phyloP scores from a whole-genome alignment of 768 basidiomycete species.

The Chlorophyllum brunneum region DNA sequence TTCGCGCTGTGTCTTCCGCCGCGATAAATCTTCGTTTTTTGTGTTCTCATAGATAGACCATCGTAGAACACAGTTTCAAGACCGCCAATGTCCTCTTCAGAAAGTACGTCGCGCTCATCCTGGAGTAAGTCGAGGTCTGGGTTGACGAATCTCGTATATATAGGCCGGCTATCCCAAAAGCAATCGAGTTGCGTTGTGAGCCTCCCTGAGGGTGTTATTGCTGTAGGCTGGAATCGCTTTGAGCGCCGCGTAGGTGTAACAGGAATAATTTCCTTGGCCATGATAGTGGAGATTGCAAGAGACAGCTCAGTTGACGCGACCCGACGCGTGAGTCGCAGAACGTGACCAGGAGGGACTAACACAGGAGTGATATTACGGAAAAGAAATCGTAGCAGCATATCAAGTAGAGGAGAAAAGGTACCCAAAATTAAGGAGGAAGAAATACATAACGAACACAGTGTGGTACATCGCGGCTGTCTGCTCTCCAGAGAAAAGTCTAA shows the following conservation, averaged over 20 bases:
- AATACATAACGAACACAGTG: not conserved
- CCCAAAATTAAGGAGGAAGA: not conserved
- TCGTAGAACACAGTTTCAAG: slow-evolving; percentile 33
- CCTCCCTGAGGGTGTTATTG: slow-evolving; percentile 21
- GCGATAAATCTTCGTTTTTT: slow-evolving; percentile 22
- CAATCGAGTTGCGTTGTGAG: slow-evolving; percentile 16
- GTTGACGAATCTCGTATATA: slow-evolving; percentile 22
- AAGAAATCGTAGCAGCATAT: not conserved
- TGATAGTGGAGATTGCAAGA: not conserved
- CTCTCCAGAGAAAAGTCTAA: slow-evolving; percentile 21
- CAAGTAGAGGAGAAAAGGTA: too few species aligned
- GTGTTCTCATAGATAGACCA: slow-evolving; percentile 28
- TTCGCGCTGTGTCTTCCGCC: slow-evolving; percentile 22
- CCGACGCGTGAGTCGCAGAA: not conserved
- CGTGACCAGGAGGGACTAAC: slow-evolving; percentile 2
- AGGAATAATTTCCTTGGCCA: slow-evolving; percentile 15
- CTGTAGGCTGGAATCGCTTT: slow-evolving; percentile 27
- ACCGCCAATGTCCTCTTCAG: slow-evolving; percentile 15
- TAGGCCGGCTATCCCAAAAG: slow-evolving; percentile 23
- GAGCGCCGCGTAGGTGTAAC: slow-evolving; percentile 29
- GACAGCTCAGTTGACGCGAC: not conserved
- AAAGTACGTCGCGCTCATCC: slow-evolving; percentile 16
- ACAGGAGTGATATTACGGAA: not conserved
- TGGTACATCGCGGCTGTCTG: not conserved
- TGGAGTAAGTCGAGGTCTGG: slow-evolving; percentile 20